Evolutionary conservation across 768 basidiomycete genomes (phyloP), one percentile per base, ranked within the genome.

Genomic region (Xerocomus spinulosus): DNA sequence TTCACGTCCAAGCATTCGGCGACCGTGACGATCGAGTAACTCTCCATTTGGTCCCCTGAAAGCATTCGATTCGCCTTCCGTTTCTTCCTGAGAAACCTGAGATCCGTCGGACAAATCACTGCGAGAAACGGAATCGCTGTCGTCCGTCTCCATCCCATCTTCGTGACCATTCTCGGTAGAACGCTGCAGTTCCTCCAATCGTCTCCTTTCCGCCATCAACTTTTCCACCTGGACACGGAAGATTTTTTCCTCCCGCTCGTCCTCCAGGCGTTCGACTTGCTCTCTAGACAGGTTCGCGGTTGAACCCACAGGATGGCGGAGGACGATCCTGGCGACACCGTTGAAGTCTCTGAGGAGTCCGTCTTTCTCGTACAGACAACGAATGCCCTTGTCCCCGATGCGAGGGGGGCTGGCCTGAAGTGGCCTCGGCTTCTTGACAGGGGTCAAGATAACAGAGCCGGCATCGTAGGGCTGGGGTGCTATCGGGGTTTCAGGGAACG

Each of bases 361-460:
- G 0, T 41, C 50, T 5, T 54, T 47, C 5, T 56, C 46, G 28
- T 58, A 61, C 17, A 58, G 28, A 35, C 56, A 58, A 1, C 58
- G 50, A n/a, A 67, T 12, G 2, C 58, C 64, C 14, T 54, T 59
- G 49, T 62, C 61, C 1, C 67, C 67, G 8, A 67, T 59, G n/a
- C 60, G 62, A 5, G 42, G 30, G 5, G 67, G 65, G 29, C 60
- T 64, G n/a, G 34, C 56, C 25, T 59, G 58, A 28, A 68, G 63
- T 1, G 62, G 64, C 30, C 20, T 57, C 13, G 48, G 38, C 26
- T 50, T 63, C 55, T 68, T 68, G 15, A 62, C 35, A 1, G 67
- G 66, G 0, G 67, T 69, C 12, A 2, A 44, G 43, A 66, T 39
- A 2, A 67, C 67, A 13, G 66, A 67, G 6, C 66, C 66, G 1